These are phyloP conservation scores for Ceratorhiza oryzae-sativae DNA, from an alignment of 1,284 basidiomycete species.

Conservation along the genomic window DNA sequence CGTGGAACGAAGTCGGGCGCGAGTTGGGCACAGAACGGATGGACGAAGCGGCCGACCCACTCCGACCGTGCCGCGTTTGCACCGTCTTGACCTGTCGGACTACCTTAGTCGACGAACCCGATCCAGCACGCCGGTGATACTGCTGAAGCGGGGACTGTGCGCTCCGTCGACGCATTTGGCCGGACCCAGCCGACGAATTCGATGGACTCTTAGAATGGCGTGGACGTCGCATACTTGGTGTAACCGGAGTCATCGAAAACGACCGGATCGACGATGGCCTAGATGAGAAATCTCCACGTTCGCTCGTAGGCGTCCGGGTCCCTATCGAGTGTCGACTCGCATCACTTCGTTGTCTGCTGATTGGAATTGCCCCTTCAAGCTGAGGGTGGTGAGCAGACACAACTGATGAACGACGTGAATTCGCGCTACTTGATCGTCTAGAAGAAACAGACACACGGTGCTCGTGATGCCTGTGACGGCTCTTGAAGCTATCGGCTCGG, in stretches of 20 bases:
- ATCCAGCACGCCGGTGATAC: constrained; percentile 73
- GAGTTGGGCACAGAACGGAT: constrained; percentile 74
- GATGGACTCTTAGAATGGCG: constrained; percentile 77
- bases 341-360: constrained; percentile 55
- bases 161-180: constrained; percentile 57
- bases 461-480: constrained; percentile 33
- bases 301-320: constrained; percentile 78
- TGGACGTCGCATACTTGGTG: constrained; percentile 48
- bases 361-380: constrained; percentile 63
- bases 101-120: constrained; percentile 78
- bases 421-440: constrained; percentile 80
- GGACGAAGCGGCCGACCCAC: constrained; percentile 76
- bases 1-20: constrained; percentile 75
- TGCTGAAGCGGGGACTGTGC: constrained; percentile 71
- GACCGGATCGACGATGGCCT: constrained; percentile 77
- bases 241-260: constrained; percentile 56
- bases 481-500: constrained; percentile 26
- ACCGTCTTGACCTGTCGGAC: constrained; percentile 60
- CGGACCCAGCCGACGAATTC: constrained; percentile 69
- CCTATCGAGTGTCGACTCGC: constrained; percentile 70
- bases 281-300: constrained; percentile 73
- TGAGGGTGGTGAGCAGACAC: constrained; percentile 64
- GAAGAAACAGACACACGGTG: constrained; percentile 58
- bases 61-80: constrained; percentile 64
- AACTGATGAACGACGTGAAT: constrained; percentile 74